Evolutionary conservation across 73 alveolate species (phyloP), one percentile per base, ranked within the genome.

Genomic region (Paramecium sonneborni): DNA sequence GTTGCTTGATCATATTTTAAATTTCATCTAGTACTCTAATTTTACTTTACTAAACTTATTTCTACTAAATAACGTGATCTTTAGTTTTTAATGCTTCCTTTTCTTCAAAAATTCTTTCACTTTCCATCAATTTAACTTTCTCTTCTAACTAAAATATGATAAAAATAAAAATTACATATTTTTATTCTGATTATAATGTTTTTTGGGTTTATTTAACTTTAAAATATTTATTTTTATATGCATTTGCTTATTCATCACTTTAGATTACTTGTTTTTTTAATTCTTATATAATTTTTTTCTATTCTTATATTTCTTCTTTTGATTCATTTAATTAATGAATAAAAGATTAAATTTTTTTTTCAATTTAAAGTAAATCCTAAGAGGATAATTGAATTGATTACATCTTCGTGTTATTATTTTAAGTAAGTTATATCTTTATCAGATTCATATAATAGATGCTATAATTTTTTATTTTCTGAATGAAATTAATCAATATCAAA

Each of bases 1-100:
- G 90, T 79, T 79, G 30, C 41, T 79, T 79, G 41, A 79, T 79
- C 90, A 79, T 79, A 23, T 79, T 79, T 20, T 79, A 43, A 46
- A 79, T 79, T 46, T 79, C 90, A 79, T 79, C 90, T 8, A 79
- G 55, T 5, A 79, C 90, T 20, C 21, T 79, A 2, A 79, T 79
- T 79, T 79, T 79, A 14, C 62, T 41, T 79, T 79, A 44, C 34
- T 79, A 39, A 20, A 24, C 74, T 46, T 79, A 79, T 79, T 34
- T 79, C 41, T 79, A 34, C 24, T 79, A 15, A 3, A 62, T 26
- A 21, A 62, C 84, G 7, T 30, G 14, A 79, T 79, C 90, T 14
- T 79, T 79, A 18, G 41, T 46, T 34, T 79, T 79, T 46, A 79
- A 79, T 0, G 90, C 90, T 43, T 79, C 90, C 23, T 41, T 79